These are phyloP conservation scores for Pythium phragmiticola DNA, from an alignment of 352 stramenopile species.

Conservation along the genomic window DNA sequence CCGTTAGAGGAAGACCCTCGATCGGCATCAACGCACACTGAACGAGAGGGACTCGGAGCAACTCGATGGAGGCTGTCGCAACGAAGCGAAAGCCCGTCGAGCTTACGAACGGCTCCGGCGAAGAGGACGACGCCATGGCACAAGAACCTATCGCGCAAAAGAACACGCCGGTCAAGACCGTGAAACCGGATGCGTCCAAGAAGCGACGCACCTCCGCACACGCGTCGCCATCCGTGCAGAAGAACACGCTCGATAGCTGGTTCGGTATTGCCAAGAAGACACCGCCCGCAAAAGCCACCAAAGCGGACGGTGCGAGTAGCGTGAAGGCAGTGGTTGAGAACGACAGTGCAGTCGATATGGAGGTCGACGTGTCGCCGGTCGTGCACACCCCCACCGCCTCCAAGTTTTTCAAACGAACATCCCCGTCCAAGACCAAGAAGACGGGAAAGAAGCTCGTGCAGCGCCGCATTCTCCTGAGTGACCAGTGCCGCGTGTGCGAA, in stretches of 20 bases:
- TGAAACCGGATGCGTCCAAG: conserved; percentile 2
- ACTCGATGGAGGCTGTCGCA: neutral
- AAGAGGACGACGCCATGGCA: neutral
- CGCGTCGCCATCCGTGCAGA: conserved; percentile 26
- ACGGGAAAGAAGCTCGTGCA: conserved; percentile 56
- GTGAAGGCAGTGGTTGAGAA: neutral
- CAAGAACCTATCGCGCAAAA: neutral
- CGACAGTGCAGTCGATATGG: conserved; percentile 11
- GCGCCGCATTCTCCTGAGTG: conserved; percentile 66
- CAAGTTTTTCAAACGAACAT: conserved; percentile 3
- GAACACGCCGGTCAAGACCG: conserved; percentile 3
- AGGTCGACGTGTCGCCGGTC: neutral
- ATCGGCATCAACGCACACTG: neutral
- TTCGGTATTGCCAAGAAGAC: conserved; percentile 39
- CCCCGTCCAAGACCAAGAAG: conserved; percentile 10
- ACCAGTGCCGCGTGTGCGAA: conserved; percentile 67
- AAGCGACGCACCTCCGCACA: conserved; percentile 4
- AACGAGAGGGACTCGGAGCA: neutral
- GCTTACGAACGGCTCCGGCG: neutral
- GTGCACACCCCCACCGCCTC: neutral
- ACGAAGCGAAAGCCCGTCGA: neutral
- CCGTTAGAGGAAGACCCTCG: neutral
- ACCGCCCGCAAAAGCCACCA: neutral
- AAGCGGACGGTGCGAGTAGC: neutral
- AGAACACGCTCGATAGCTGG: conserved; percentile 61